phyloP scores from a whole-genome alignment of 352 stramenopile species.

The Phytophthora agathidicida region DNA sequence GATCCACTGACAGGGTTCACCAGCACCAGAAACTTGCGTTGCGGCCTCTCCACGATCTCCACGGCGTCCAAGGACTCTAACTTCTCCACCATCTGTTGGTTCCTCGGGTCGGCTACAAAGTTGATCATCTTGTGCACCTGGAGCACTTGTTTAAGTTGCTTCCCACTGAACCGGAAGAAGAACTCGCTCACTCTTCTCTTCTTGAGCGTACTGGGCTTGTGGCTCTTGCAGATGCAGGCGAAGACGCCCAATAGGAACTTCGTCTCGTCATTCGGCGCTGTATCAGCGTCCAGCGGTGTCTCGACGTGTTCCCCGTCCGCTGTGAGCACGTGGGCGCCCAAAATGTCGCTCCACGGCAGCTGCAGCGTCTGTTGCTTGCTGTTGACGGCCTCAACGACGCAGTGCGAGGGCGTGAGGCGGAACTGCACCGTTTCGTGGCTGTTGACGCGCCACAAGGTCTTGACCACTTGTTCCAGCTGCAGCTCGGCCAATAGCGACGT shows the following conservation, averaged over 20 bases:
- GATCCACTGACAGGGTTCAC: slow-evolving; percentile 75
- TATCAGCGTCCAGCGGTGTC: slow-evolving; percentile 16
- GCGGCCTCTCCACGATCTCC: slow-evolving; percentile 11
- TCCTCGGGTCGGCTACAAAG: slow-evolving; percentile 58
- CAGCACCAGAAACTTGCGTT: slow-evolving; percentile 65
- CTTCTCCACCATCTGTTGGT: slow-evolving; percentile 22
- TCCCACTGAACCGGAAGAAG: slow-evolving; percentile 53
- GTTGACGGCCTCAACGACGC: slow-evolving; percentile 6
- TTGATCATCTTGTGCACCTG: slow-evolving; percentile 47
- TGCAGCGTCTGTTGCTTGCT: slow-evolving; percentile 21
- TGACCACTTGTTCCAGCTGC: slow-evolving; percentile 38
- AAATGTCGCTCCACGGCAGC: slow-evolving; percentile 52
- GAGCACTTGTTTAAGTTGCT: slow-evolving; percentile 42
- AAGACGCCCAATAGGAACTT: slow-evolving; percentile 58
- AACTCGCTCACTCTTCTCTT: slow-evolving; percentile 49
- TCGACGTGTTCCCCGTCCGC: slow-evolving; percentile 44
- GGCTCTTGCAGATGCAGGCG: slow-evolving; percentile 40
- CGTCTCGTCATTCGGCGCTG: neutral
- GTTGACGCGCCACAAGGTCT: slow-evolving; percentile 25
- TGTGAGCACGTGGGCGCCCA: slow-evolving; percentile 63
- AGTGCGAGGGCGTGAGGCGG: slow-evolving; percentile 31
- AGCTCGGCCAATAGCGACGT: slow-evolving; percentile 28
- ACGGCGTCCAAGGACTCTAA: slow-evolving; percentile 41
- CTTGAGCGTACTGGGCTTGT: slow-evolving; percentile 37
- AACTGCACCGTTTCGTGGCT: slow-evolving; percentile 32